Evolutionary conservation across 768 basidiomycete genomes (phyloP).

Genomic region (Suillus occidentalis): DNA sequence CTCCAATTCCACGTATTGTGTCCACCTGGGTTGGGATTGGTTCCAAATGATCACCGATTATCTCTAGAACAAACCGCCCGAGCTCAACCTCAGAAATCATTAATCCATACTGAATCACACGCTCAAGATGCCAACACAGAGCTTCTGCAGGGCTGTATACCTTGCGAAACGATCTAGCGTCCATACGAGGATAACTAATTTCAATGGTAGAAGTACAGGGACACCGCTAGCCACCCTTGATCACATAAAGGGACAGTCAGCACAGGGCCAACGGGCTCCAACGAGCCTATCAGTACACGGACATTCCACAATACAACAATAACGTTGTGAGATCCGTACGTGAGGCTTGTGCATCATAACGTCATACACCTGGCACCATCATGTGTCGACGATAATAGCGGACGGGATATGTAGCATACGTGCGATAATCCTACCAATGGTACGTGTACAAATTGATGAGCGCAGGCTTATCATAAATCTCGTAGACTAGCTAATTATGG

Average conservation of each 20-base stretch:
- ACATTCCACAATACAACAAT: no score
- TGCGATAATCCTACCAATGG: neutral
- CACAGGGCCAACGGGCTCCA: neutral
- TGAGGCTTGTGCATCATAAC: no score
- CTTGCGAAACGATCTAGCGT: neutral
- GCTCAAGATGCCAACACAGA: neutral
- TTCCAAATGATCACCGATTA: neutral
- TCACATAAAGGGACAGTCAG: neutral
- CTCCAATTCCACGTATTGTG: neutral
- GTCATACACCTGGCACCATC: neutral
- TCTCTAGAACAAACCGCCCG: neutral
- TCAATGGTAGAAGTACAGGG: neutral
- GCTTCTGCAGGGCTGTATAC: neutral
- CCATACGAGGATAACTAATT: neutral
- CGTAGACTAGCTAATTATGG: neutral
- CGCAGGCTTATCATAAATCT: neutral
- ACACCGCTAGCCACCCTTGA: neutral
- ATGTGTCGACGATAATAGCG: neutral
- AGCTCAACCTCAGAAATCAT: neutral
- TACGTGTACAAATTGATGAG: neutral
- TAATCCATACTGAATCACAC: neutral
- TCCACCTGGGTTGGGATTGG: neutral
- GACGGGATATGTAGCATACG: neutral
- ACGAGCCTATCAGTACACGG: neutral
- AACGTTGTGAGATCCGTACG: neutral